Evolutionary conservation across 2,329 filamentous ascomycete species (phyloP).

Genomic region (Apiospora saccharicola): DNA sequence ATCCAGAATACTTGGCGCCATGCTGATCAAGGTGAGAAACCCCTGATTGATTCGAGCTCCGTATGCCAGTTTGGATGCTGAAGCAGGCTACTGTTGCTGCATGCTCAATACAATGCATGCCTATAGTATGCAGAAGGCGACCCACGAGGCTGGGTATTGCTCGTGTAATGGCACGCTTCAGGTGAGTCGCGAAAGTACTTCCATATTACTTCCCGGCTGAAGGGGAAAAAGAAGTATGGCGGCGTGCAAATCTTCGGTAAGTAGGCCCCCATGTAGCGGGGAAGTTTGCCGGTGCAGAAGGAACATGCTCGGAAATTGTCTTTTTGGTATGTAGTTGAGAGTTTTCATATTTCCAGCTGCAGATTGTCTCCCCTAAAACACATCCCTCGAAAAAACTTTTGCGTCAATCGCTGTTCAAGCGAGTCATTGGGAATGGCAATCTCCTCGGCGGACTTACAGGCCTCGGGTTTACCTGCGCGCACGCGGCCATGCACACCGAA

Average conservation of each 20-base stretch:
- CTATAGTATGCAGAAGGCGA: not conserved
- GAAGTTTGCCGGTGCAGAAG: constrained; percentile 6
- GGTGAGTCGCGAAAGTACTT: constrained; percentile 16
- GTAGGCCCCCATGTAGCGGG: not conserved
- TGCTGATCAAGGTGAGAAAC: not conserved
- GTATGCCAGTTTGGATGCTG: not conserved
- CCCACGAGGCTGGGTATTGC: constrained; percentile 14
- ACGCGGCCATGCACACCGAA: not conserved
- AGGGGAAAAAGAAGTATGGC: not conserved
- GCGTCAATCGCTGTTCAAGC: not conserved
- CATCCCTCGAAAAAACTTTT: not conserved
- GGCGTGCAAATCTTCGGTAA: constrained; percentile 4
- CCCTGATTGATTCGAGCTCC: constrained; percentile 2
- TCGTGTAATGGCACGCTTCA: constrained; percentile 6
- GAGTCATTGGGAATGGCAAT: not conserved
- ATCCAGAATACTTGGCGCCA: not conserved
- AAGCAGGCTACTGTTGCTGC: not conserved
- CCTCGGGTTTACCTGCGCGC: not conserved
- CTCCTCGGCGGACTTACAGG: not conserved
- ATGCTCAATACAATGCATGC: not conserved
- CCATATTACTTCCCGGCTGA: not conserved
- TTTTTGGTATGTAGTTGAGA: not conserved
- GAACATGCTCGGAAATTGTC: not conserved
- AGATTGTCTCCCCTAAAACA: not conserved
- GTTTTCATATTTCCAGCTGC: not conserved